Conservation (phyloP, 768 basidiomycete species). For the Leucosporidium creatinivorum region DNA sequence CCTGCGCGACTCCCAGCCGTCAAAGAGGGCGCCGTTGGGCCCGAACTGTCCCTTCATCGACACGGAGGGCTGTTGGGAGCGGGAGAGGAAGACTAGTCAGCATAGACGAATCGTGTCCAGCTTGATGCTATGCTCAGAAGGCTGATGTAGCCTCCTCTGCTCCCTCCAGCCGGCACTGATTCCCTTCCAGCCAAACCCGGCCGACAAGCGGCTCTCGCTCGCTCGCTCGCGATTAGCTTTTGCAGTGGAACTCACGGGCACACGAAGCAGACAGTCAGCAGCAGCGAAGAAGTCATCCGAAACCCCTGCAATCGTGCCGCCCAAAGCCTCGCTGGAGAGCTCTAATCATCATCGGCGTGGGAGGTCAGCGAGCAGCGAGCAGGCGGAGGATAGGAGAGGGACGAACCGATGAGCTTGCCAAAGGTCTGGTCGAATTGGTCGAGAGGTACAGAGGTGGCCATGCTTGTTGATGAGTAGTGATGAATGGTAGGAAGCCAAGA, state of each 20-base stretch:
- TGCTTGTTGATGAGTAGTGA: too few relatives aligned
- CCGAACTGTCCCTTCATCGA: slow-evolving; percentile 95
- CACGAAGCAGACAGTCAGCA: slow-evolving; percentile 70
- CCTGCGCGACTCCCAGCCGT: slow-evolving; percentile 86
- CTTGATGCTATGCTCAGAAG: background rate
- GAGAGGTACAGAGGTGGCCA: background rate
- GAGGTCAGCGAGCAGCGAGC: background rate
- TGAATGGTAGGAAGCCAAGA: too few relatives aligned
- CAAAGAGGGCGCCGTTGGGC: slow-evolving; percentile 85
- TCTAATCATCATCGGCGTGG: slow-evolving; percentile 55
- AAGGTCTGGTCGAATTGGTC: slow-evolving; percentile 7
- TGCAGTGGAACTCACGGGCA: slow-evolving; percentile 57
- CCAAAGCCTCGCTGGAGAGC: slow-evolving; percentile 76
- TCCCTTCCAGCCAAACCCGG: background rate
- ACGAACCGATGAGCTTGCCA: slow-evolving; percentile 27
- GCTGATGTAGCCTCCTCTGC: background rate
- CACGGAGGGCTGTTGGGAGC: slow-evolving; percentile 58
- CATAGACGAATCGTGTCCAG: background rate
- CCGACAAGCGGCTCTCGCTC: too few relatives aligned
- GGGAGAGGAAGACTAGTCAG: background rate
- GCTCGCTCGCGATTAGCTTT: too few relatives aligned
- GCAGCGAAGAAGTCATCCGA: slow-evolving; percentile 97
- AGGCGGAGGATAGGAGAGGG: background rate
- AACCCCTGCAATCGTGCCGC: slow-evolving; percentile 62
- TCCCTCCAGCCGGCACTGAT: background rate